phyloP scores from a whole-genome alignment of 2,329 filamentous ascomycete species.

The Ploettnerulaceae sp. region DNA sequence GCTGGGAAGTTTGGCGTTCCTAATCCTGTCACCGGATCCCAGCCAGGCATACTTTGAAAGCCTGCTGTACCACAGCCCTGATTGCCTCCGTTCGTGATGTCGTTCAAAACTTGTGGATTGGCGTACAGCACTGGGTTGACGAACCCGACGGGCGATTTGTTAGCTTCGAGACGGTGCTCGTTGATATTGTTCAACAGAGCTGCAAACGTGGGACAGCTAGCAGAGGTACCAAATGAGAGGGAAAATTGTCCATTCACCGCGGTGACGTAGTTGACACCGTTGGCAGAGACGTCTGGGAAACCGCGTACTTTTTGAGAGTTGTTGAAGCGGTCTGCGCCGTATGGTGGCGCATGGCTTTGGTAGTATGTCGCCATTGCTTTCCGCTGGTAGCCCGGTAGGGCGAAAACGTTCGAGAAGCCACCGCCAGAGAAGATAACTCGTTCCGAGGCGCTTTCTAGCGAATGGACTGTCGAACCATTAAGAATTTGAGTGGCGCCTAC shows the following conservation, averaged over 20 bases:
- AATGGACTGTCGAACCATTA: conserved; percentile 32
- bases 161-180: conserved; percentile 35
- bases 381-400: conserved; percentile 43
- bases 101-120: conserved; percentile 30
- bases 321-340: conserved; percentile 42
- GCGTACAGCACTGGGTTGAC: conserved; percentile 35
- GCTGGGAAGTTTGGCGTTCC: conserved; percentile 31
- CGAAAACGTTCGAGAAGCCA: conserved; percentile 61
- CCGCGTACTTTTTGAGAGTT: conserved; percentile 40
- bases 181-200: conserved; percentile 41
- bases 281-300: conserved; percentile 32
- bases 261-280: conserved; percentile 40
- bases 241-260: conserved; percentile 41
- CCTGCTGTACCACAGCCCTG: conserved; percentile 33
- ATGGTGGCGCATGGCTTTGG: conserved; percentile 24
- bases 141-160: conserved; percentile 37
- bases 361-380: conserved; percentile 28
- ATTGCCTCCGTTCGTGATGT: conserved; percentile 33
- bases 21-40: conserved; percentile 35
- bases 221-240: conserved; percentile 46
- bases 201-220: conserved; percentile 39
- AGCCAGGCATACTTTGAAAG: conserved; percentile 31
- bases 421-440: conserved; percentile 66
- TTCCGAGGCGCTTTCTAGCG: conserved; percentile 42
- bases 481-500: conserved; percentile 48